A percentile compares a stretch with the other conserved stretches of the same genome.
Conservation (phyloP, 2,329 filamentous ascomycete genomes). For the Chaetothyriales sp. region DNA sequence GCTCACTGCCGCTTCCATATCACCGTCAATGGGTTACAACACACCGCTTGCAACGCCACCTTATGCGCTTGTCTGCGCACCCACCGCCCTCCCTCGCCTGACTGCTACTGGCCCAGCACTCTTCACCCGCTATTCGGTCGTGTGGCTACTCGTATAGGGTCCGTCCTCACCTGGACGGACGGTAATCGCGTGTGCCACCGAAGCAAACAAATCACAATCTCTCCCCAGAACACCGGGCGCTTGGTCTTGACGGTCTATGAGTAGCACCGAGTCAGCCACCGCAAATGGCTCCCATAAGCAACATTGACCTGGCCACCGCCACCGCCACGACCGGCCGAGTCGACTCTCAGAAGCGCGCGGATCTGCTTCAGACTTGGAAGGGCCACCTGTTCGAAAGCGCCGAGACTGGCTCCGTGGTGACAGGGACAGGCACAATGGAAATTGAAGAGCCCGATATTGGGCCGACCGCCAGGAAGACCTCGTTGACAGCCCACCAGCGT, state of each 20-base stretch:
- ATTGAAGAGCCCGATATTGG: slow-evolving; percentile 16
- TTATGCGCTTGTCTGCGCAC: not conserved
- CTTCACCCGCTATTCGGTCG: slow-evolving; percentile 15
- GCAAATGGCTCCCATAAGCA: not conserved
- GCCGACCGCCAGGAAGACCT: slow-evolving; percentile 5
- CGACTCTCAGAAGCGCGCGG: not conserved
- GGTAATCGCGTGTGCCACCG: slow-evolving; percentile 24
- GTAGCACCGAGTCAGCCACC: not conserved
- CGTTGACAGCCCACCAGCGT: not conserved
- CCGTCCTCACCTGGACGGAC: slow-evolving; percentile 39
- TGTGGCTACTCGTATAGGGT: slow-evolving; percentile 34
- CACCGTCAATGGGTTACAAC: slow-evolving; percentile 16
- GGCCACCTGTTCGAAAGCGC: not conserved
- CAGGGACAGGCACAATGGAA: slow-evolving; percentile 4
- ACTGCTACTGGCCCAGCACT: slow-evolving; percentile 1
- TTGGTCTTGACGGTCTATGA: not conserved
- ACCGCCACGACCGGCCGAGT: not conserved
- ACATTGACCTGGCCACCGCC: not conserved
- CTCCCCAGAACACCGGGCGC: not conserved
- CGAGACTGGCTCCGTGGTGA: slow-evolving; percentile 1
- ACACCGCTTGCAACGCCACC: slow-evolving; percentile 3
- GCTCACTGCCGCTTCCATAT: not conserved
- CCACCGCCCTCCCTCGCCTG: not conserved
- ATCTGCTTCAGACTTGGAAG: not conserved
- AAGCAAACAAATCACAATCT: not conserved